A percentile compares a stretch with the other conserved stretches of the same genome.
Evolutionary conservation across 805 yeast genomes (phyloP).

Genomic region (Wickerhamomyces rabaulensis): DNA sequence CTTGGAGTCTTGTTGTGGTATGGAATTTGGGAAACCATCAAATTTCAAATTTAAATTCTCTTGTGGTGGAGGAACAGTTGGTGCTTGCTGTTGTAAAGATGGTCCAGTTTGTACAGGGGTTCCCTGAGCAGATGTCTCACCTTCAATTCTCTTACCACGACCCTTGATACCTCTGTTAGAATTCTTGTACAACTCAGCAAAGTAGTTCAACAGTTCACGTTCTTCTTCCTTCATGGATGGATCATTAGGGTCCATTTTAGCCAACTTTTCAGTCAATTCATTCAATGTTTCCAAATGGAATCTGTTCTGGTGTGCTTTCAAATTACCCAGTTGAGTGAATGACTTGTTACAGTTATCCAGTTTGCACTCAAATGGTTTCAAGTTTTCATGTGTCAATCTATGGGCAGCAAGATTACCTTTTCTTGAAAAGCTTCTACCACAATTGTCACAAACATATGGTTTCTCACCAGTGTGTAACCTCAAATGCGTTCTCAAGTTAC

Average conservation of each 20-base stretch:
- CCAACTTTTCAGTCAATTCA: slow-evolving; percentile 58
- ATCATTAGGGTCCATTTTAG: slow-evolving; percentile 51
- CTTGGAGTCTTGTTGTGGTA: slow-evolving; percentile 2
- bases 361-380: slow-evolving; percentile 74
- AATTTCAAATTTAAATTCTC: not conserved
- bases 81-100: not conserved
- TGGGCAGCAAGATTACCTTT: slow-evolving; percentile 93
- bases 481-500: slow-evolving; percentile 79
- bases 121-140: not conserved
- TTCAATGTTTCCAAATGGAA: slow-evolving; percentile 74
- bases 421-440: slow-evolving; percentile 76
- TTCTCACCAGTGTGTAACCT: slow-evolving; percentile 89
- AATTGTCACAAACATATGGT: slow-evolving; percentile 76
- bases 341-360: slow-evolving; percentile 78
- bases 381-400: slow-evolving; percentile 70
- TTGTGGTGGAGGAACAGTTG: slow-evolving; percentile 1
- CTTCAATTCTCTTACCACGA: slow-evolving; percentile 56
- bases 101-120: not conserved
- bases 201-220: slow-evolving; percentile 65
- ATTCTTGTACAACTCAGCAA: slow-evolving; percentile 78
- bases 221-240: slow-evolving; percentile 55
- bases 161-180: slow-evolving; percentile 90
- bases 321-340: slow-evolving; percentile 87
- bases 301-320: slow-evolving; percentile 90
- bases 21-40: slow-evolving; percentile 1